Evolutionary conservation across 257 asterid species (phyloP).

Genomic region (Penstemon davidsonii): DNA sequence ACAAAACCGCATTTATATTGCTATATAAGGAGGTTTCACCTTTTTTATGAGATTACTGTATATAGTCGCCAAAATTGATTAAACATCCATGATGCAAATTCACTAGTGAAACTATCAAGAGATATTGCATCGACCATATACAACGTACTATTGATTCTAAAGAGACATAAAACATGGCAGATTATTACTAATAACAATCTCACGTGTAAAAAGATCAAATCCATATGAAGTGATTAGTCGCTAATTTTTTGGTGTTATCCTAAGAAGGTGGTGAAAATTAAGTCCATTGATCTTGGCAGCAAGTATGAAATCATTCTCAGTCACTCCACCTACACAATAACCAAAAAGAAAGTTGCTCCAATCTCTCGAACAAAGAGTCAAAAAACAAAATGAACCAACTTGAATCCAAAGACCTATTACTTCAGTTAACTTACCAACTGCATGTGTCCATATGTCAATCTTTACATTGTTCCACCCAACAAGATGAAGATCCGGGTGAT

Average conservation of each 20-base stretch:
- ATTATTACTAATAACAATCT: background rate
- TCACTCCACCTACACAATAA: constrained; percentile 70
- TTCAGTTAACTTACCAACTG: constrained; percentile 59
- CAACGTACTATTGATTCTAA: no score
- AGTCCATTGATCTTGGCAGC: constrained; percentile 80
- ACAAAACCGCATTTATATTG: no score
- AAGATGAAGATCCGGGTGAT: constrained; percentile 98
- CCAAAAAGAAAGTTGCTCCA: background rate
- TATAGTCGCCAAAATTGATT: no score
- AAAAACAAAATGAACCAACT: background rate
- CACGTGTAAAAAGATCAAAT: background rate
- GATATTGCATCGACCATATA: no score
- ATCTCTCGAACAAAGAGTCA: background rate
- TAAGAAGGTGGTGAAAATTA: constrained; percentile 66
- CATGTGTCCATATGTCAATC: constrained; percentile 94
- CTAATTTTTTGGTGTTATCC: constrained; percentile 54
- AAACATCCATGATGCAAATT: no score
- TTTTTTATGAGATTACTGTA: no score
- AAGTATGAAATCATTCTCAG: constrained; percentile 93
- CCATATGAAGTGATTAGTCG: background rate
- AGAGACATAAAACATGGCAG: background rate
- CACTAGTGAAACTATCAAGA: no score
- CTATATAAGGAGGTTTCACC: no score
- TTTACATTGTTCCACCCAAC: constrained; percentile 91
- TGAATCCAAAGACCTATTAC: background rate